phyloP scores from a whole-genome alignment of 768 basidiomycete genomes.

The Boletus bicolor region DNA sequence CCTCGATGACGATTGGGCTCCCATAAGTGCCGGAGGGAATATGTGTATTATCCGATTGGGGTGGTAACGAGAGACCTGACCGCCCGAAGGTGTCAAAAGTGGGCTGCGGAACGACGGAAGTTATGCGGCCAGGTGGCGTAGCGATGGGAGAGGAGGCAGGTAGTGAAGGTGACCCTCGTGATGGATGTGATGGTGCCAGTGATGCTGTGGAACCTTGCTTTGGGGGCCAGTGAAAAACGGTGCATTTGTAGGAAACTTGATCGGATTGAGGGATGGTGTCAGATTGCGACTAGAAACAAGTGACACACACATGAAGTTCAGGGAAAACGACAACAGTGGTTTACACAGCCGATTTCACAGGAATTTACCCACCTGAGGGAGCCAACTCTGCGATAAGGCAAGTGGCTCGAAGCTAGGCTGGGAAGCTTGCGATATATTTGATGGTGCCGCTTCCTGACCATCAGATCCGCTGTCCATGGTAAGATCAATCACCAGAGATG shows the following conservation, averaged over 20 bases:
- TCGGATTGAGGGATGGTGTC: not conserved
- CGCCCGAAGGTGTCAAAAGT: conserved; percentile 2
- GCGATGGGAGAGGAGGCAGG: not conserved
- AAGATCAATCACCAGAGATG: conserved; percentile 20
- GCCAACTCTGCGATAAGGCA: not conserved
- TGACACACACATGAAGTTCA: not conserved
- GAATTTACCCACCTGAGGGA: conserved; percentile 14
- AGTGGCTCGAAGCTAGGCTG: not conserved
- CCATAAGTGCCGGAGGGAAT: conserved; percentile 11
- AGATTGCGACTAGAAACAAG: conserved; percentile 8
- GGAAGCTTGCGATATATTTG: not conserved
- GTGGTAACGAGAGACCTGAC: conserved; percentile 1
- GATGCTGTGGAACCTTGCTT: conserved; percentile 1
- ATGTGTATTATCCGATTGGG: not conserved
- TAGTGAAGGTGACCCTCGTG: not conserved
- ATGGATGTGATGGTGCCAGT: not conserved
- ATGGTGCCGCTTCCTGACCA: not conserved
- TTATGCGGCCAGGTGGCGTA: not conserved
- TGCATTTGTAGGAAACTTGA: not conserved
- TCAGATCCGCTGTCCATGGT: conserved; percentile 13
- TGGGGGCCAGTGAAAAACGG: not conserved
- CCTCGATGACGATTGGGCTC: conserved; percentile 26
- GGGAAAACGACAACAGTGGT: not conserved
- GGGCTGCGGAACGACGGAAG: not conserved
- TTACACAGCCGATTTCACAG: not conserved